Evolutionary conservation across 352 stramenopile genomes (phyloP).

Genomic region (Phytopythium oedochilum): DNA sequence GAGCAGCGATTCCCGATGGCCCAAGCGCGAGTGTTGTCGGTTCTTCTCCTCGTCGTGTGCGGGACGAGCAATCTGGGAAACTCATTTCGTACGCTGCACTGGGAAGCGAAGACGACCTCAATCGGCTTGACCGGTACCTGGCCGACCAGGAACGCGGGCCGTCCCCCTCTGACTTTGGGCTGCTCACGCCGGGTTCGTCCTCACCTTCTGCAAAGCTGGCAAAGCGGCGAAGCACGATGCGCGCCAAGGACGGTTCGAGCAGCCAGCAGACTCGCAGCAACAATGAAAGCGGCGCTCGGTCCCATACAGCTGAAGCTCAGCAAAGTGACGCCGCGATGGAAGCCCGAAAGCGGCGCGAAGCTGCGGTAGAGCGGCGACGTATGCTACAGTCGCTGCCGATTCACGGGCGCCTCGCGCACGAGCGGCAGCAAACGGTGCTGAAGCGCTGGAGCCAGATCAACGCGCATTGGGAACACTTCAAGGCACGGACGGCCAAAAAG

Average conservation of each 20-base stretch:
- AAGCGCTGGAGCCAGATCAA: slow-evolving; percentile 69
- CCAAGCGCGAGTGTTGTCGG: not conserved
- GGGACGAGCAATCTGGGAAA: slow-evolving; percentile 32
- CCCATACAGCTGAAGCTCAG: not conserved
- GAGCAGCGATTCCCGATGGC: not conserved
- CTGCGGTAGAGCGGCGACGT: slow-evolving; percentile 43
- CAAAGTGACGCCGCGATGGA: slow-evolving; percentile 16
- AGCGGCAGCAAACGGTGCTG: slow-evolving; percentile 67
- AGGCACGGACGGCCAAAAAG: slow-evolving; percentile 42
- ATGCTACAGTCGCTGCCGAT: slow-evolving; percentile 70
- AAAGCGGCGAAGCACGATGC: slow-evolving; percentile 33
- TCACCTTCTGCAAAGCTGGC: slow-evolving; percentile 15
- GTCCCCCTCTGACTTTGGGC: slow-evolving; percentile 25
- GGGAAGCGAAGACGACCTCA: slow-evolving; percentile 45
- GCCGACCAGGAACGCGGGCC: slow-evolving; percentile 25
- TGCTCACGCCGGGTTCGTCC: not conserved
- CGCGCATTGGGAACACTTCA: slow-evolving; percentile 67
- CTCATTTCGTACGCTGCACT: slow-evolving; percentile 61
- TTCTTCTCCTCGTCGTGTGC: slow-evolving; percentile 6
- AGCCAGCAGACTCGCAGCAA: not conserved
- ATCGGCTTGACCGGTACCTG: slow-evolving; percentile 57
- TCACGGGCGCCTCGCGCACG: slow-evolving; percentile 57
- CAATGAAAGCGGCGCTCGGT: not conserved
- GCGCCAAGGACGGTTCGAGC: slow-evolving; percentile 11
- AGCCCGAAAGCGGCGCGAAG: slow-evolving; percentile 36